Evolutionary conservation across 495 filamentous ascomycete species (phyloP).

Genomic region (Penicillium desertorum): DNA sequence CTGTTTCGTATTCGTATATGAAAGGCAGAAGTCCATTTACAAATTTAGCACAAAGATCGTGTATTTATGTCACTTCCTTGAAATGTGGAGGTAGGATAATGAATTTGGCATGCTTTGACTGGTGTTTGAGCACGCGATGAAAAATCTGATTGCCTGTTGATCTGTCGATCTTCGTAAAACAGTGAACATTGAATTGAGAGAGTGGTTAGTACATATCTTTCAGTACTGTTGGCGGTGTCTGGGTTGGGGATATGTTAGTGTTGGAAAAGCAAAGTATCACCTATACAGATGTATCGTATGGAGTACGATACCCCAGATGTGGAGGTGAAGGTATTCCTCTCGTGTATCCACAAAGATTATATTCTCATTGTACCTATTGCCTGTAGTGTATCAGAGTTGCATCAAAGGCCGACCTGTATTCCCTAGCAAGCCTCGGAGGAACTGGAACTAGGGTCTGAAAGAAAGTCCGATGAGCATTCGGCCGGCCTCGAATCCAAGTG

Average conservation of each 20-base stretch:
- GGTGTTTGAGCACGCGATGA: not conserved
- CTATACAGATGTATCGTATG: not conserved
- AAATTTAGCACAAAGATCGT: not conserved
- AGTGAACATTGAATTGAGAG: not conserved
- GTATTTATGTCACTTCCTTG: not conserved
- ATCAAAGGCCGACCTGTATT: not conserved
- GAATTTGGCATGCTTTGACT: not conserved
- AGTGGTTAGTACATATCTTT: not conserved
- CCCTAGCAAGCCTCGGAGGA: not conserved
- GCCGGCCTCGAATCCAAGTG: not conserved
- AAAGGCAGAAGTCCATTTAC: not conserved
- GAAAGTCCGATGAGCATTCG: not conserved
- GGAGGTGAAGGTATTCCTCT: not conserved
- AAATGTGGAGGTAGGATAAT: not conserved
- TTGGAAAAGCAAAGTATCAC: not conserved
- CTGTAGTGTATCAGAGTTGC: not conserved
- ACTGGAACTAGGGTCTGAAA: not conserved
- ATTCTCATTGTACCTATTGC: not conserved
- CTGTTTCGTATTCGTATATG: constrained; percentile 8
- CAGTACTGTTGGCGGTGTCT: not conserved
- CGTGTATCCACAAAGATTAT: not conserved
- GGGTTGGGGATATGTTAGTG: not conserved
- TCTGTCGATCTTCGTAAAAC: constrained; percentile 1
- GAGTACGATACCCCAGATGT: not conserved
- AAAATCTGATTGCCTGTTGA: constrained; percentile 1